phyloP scores from a whole-genome alignment of 768 basidiomycete genomes.

The Lentinula sp. region DNA sequence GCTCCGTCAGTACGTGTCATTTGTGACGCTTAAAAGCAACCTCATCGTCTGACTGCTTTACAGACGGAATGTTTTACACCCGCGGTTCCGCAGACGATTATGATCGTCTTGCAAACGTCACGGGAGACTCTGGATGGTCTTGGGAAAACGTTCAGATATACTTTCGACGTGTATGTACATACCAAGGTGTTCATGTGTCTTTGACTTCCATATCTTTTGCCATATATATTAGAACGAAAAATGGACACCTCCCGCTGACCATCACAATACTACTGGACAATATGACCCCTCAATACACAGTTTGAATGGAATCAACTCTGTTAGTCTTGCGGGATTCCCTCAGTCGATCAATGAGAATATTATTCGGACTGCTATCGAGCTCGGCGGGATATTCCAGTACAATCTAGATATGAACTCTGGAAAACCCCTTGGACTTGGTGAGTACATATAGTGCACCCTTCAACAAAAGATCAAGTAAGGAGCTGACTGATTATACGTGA shows the following conservation, averaged over 20 bases:
- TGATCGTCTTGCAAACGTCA: conserved; percentile 10
- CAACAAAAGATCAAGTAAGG: not conserved
- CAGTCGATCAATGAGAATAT: conserved; percentile 23
- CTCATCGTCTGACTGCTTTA: not conserved
- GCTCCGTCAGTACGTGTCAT: conserved; percentile 6
- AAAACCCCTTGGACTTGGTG: conserved; percentile 32
- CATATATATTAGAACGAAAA: not conserved
- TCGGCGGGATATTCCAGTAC: conserved; percentile 29
- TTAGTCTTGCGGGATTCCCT: conserved; percentile 20
- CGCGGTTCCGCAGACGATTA: conserved; percentile 14
- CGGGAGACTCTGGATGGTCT: conserved; percentile 16
- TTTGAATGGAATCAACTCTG: conserved; percentile 19
- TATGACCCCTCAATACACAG: conserved; percentile 23
- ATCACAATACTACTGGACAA: conserved; percentile 17
- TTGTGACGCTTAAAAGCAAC: not conserved
- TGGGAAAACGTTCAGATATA: conserved; percentile 13
- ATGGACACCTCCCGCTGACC: conserved; percentile 12
- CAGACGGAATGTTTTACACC: conserved; percentile 11
- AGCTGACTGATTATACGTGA: not conserved
- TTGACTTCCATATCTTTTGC: not conserved
- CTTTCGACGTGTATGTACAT: conserved; percentile 8
- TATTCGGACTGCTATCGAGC: conserved; percentile 25
- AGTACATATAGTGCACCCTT: conserved; percentile 3
- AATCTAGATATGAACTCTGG: conserved; percentile 39
- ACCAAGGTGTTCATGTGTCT: not conserved